These are phyloP conservation scores for Drechslera avenae DNA, from an alignment of 2,329 filamentous ascomycete genomes.

Conservation along the genomic window DNA sequence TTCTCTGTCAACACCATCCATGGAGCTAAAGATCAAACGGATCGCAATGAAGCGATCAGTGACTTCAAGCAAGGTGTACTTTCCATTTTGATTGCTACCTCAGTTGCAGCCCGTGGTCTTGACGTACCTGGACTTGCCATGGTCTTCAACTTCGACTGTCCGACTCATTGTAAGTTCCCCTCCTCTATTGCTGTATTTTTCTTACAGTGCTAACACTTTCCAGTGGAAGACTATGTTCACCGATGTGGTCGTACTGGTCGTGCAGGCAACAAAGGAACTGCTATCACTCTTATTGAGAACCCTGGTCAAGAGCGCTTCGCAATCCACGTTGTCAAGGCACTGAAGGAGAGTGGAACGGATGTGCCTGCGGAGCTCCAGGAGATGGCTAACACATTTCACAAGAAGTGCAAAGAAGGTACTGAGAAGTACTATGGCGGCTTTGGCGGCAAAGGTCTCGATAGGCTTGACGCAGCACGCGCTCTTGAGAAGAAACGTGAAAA, in stretches of 20 bases:
- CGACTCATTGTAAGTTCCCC: constrained; percentile 66
- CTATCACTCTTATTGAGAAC: constrained; percentile 92
- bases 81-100: constrained; percentile 90
- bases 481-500: constrained; percentile 79
- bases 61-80: constrained; percentile 70
- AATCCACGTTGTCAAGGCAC: constrained; percentile 83
- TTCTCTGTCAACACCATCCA: constrained; percentile 70
- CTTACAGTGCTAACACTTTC: background rate
- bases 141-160: constrained; percentile 93
- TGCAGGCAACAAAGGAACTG: constrained; percentile 91
- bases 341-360: constrained; percentile 87
- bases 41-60: constrained; percentile 43
- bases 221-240: constrained; percentile 91
- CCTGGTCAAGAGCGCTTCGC: constrained; percentile 91
- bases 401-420: constrained; percentile 91
- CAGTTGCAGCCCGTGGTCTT: constrained; percentile 89
- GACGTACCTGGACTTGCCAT: constrained; percentile 96
- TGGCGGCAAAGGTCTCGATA: constrained; percentile 91
- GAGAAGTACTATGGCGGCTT: constrained; percentile 87
- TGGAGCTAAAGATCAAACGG: constrained; percentile 69
- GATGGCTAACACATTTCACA: constrained; percentile 71
- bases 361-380: constrained; percentile 72
- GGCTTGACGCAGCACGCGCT: constrained; percentile 88
- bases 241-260: constrained; percentile 91
- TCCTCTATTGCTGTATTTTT: background rate